phyloP scores from a whole-genome alignment of 2,329 filamentous ascomycete genomes.

The Ophiostoma ulmi region DNA sequence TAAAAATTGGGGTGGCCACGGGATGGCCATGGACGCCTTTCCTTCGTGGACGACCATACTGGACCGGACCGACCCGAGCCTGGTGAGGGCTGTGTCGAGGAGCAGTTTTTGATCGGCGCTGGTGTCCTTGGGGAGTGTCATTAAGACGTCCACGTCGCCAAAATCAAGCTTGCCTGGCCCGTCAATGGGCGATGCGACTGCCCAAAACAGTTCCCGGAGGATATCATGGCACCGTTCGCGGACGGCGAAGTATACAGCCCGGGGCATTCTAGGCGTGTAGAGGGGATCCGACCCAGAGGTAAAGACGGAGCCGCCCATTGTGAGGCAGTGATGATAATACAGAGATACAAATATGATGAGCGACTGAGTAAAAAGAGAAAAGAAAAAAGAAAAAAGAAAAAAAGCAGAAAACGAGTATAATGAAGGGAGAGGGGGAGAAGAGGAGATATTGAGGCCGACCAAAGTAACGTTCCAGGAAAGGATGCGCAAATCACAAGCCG shows the following conservation, averaged over 20 bases:
- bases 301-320: conserved; percentile 62
- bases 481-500: neutral
- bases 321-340: neutral
- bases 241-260: conserved; percentile 50
- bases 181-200: conserved; percentile 58
- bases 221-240: conserved; percentile 43
- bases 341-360: neutral
- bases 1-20: conserved; percentile 34
- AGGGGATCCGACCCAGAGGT: conserved; percentile 43
- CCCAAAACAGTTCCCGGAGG: conserved; percentile 48
- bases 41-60: conserved; percentile 32
- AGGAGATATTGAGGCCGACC: neutral
- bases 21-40: conserved; percentile 50
- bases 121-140: conserved; percentile 35
- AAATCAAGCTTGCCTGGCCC: conserved; percentile 62
- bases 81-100: conserved; percentile 13
- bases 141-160: conserved; percentile 70
- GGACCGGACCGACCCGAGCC: conserved; percentile 43
- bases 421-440: neutral
- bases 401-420: too few species aligned
- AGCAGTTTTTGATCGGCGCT: neutral
- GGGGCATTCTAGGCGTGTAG: conserved; percentile 61
- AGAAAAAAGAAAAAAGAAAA: neutral
- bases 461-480: neutral
- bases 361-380: too few species aligned